These are phyloP conservation scores for Hibiscus syriacus DNA, from an alignment of 345 rosid species.

Conservation along the genomic window DNA sequence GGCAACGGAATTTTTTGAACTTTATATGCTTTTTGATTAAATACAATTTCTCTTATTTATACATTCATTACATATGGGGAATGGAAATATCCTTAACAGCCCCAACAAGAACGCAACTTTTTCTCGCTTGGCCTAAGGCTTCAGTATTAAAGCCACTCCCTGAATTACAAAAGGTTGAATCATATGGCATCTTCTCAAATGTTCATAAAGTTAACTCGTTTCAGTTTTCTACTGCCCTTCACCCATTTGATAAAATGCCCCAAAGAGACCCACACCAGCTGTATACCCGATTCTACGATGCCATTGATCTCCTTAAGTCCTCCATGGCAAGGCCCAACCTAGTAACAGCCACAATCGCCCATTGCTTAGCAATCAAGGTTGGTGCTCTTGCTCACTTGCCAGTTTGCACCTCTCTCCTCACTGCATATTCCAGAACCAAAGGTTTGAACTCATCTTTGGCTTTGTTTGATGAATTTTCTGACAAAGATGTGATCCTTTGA, in stretches of 20 bases:
- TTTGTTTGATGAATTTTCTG: constrained; percentile 33
- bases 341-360: constrained; percentile 19
- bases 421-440: constrained; percentile 35
- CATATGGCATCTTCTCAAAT: background rate
- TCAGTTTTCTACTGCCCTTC: constrained; percentile 3
- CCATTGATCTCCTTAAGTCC: constrained; percentile 27
- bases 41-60: too few species aligned
- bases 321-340: constrained; percentile 15
- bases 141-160: too few species aligned
- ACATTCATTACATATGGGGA: too few species aligned
- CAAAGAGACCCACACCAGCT: constrained; percentile 17
- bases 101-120: too few species aligned
- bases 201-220: too few species aligned
- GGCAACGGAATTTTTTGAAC: constrained; percentile 48
- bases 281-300: constrained; percentile 11
- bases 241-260: constrained; percentile 38
- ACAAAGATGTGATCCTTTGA: constrained; percentile 50
- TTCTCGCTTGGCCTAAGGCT: too few species aligned
- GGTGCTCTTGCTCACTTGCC: constrained; percentile 41
- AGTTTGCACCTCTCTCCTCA: constrained; percentile 37
- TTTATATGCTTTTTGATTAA: too few species aligned
- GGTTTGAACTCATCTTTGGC: constrained; percentile 25
- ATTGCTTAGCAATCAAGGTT: constrained; percentile 52
- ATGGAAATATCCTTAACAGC: too few species aligned
- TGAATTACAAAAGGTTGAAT: too few species aligned